Base-by-base conservation (phyloP, 768 basidiomycete species). In the Melanogaster broomeanus region DNA sequence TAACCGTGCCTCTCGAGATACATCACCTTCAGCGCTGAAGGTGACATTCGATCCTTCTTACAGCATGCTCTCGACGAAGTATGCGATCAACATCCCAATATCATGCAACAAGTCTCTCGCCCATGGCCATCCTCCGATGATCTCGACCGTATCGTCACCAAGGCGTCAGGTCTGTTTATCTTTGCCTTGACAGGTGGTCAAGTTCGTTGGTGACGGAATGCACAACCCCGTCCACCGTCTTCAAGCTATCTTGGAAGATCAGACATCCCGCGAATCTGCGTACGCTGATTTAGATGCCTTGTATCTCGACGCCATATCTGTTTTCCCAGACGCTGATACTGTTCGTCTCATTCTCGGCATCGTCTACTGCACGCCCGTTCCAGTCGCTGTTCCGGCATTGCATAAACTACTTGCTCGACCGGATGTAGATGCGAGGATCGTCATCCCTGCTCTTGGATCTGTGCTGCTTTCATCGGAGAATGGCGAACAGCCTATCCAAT, bases 111-210 rank as follows among this genome's bases (percentile, higher is more conserved):
- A 0, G 42, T 52, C 5, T 55, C 62, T 16, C 53, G 56, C 12
- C 57, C 59, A 7, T 67, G 66, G 66, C 66, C 66, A 6, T 54
- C 61, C 3, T 45, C 49, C 1, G 53, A 56, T 18, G 60, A 59
- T n/a, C 46, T 66, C 5, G 56, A 62, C n/a, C 48, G 42, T 12
- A 53, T 55, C 9, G 57, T 67, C 11, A 25, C 49, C 5, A 58
- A 59, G 30, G 51, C 65, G 0, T 53, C 55, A 0, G 61, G 66
- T 1, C 55, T 66, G 10, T 69, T 69, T 41, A 62, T 66, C 10
- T 65, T 65, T 41, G 58, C 66, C 2, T 33, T 66, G 21, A 65
- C 67, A n/a, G 1, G 61, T 67, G 6, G 46, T 63, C 43, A 62
- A 62, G 40, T 68, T 62, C 37, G 55, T 67, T 8, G 63, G 56